phyloP scores from a whole-genome alignment of 2,329 filamentous ascomycete genomes.

The Rhexocercosporidium sp. region DNA sequence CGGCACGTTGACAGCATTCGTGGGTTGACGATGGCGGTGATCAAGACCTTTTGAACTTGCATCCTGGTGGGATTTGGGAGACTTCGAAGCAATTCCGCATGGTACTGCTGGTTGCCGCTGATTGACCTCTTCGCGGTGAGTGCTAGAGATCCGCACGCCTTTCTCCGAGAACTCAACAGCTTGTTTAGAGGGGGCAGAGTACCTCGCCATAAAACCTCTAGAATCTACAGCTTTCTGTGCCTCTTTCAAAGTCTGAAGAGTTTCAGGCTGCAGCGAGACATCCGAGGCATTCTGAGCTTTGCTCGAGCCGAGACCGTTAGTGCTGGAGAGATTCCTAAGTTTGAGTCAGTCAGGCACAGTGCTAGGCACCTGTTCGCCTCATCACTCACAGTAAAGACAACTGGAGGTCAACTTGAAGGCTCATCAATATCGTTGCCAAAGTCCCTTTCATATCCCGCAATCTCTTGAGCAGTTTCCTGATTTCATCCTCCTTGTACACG shows the following conservation, averaged over 20 bases:
- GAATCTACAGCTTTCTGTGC: slow-evolving; percentile 22
- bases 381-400: slow-evolving; percentile 34
- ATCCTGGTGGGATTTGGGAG: neutral
- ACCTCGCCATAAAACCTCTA: slow-evolving; percentile 15
- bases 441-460: slow-evolving; percentile 33
- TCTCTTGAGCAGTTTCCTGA: slow-evolving; percentile 31
- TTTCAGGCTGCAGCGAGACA: slow-evolving; percentile 24
- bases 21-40: neutral
- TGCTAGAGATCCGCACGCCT: neutral
- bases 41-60: neutral
- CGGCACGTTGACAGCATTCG: neutral
- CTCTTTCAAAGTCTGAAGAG: slow-evolving; percentile 22
- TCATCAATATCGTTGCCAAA: slow-evolving; percentile 34
- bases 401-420: slow-evolving; percentile 34
- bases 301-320: slow-evolving; percentile 10
- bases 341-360: neutral
- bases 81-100: neutral
- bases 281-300: slow-evolving; percentile 20
- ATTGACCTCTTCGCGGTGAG: neutral
- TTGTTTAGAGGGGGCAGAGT: slow-evolving; percentile 3
- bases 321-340: slow-evolving; percentile 28
- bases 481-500: slow-evolving; percentile 33
- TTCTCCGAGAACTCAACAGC: neutral
- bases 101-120: neutral
- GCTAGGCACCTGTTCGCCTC: neutral